These are phyloP conservation scores for Borealophlyctis nickersoniae DNA, from an alignment of 192 early-diverging fungal species.

Conservation along the genomic window DNA sequence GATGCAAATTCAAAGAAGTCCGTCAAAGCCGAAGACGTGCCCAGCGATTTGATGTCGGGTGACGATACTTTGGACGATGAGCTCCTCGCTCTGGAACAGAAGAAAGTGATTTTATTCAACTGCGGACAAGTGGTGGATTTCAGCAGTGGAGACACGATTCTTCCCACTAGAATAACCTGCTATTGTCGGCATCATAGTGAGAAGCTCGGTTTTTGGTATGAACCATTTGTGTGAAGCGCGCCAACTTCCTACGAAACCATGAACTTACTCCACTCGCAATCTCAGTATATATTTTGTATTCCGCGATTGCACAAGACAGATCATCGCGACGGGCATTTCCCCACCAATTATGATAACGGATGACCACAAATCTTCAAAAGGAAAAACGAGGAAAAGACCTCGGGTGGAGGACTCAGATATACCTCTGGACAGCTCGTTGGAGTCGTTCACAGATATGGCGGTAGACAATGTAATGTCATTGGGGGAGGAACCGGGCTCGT, in stretches of 20 bases:
- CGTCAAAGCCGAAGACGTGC: conserved; percentile 22
- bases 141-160: conserved; percentile 77
- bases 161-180: conserved; percentile 93
- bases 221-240: background rate
- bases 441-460: no score
- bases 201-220: conserved; percentile 83
- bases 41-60: no score
- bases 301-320: conserved; percentile 57
- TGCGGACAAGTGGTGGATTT: conserved; percentile 84
- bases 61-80: conserved; percentile 61
- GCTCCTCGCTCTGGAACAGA: conserved; percentile 67
- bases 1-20: conserved; percentile 28
- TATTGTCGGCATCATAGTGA: conserved; percentile 95
- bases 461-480: no score
- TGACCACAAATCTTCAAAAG: conserved; percentile 90
- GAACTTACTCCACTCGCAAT: conserved; percentile 3
- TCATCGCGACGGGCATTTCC: conserved; percentile 77
- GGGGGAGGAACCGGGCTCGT: no score
- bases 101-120: conserved; percentile 85
- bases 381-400: no score
- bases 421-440: no score
- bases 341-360: conserved; percentile 96
- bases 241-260: background rate
- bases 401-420: no score
- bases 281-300: conserved; percentile 76